Evolutionary conservation across 1,284 basidiomycete genomes (phyloP), one percentile per base, ranked within the genome.

Genomic region (Ceratobasidium sp.): DNA sequence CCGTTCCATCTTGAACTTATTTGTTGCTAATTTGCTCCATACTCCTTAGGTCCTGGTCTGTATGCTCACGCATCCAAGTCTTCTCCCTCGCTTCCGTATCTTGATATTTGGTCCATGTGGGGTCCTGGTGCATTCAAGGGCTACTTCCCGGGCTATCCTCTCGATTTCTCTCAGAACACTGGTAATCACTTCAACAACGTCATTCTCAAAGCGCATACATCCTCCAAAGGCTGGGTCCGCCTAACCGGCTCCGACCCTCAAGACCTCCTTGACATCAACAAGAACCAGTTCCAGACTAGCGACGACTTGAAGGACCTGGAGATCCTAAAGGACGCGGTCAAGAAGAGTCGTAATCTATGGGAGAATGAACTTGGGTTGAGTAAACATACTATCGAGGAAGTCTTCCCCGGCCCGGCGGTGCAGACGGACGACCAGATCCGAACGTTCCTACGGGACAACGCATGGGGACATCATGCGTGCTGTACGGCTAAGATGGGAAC

Each of bases 241-340:
- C 54, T 75, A 20, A 75, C 74, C 33, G 47, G 69, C 23, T 37
- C 69, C 53, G 39, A 76, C 28, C 71, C 74, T n/a, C 77, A 77
- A 69, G 77, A 77, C 39, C 11, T 61, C 17, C 64, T 77, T 35
- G 66, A 77, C 4, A 77, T 77, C 74, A 77, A 77, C 74, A 77
- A 77, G 54, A 77, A 77, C 47, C 65, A 75, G 47, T 64, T 64
- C 51, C 64, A 76, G 61, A 77, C 77, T 7, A 31, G 23, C 23
- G 77, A 61, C 11, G 69, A 63, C 35, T 15, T 76, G 33, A 68
- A 78, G 23, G 77, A 78, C 53, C 31, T 78, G 31, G 66, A 71
- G 26, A 64, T 76, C 26, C 28, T 75, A 42, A 69, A 71, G 64
- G 68, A 78, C 58, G 74, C 65, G 39, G 61, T 76, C 20, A 68